phyloP scores from a whole-genome alignment of 2,329 filamentous ascomycete genomes.

The Phyllosticta citrichinensis region DNA sequence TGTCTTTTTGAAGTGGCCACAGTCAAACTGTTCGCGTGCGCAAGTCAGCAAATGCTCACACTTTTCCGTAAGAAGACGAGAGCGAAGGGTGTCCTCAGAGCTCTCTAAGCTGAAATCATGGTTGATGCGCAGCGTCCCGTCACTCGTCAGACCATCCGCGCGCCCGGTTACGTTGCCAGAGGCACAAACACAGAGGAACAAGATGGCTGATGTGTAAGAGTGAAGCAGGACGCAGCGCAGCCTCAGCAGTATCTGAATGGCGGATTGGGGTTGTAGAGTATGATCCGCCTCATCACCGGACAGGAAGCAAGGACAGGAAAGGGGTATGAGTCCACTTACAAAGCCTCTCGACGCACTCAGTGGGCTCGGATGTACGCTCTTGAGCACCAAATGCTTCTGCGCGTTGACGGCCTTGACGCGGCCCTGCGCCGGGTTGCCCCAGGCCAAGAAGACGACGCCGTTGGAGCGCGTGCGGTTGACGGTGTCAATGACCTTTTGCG shows the following conservation, averaged over 20 bases:
- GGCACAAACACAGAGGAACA: not conserved
- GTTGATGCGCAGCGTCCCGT: not conserved
- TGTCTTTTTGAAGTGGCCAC: constrained; percentile 68
- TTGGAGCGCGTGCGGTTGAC: constrained; percentile 65
- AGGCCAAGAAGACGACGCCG: constrained; percentile 91
- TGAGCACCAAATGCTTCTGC: constrained; percentile 69
- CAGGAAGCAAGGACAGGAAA: not conserved
- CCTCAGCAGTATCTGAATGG: constrained; percentile 8
- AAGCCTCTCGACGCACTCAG: constrained; percentile 75
- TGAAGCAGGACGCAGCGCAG: not conserved
- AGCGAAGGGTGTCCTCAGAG: constrained; percentile 1
- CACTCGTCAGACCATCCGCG: not conserved
- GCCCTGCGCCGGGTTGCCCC: constrained; percentile 78
- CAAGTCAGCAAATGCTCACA: constrained; percentile 24
- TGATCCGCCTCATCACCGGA: not conserved
- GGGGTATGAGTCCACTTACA: constrained; percentile 33
- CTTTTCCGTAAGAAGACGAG: not conserved
- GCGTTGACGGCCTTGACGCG: constrained; percentile 64
- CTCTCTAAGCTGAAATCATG: constrained; percentile 2
- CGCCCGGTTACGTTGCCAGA: not conserved
- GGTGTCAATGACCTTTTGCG: constrained; percentile 80
- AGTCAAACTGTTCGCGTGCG: constrained; percentile 47
- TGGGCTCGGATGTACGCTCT: constrained; percentile 88
- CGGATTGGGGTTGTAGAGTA: not conserved
- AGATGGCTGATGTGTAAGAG: not conserved